phyloP scores from a whole-genome alignment of 2,329 filamentous ascomycete species.

The Rhynchosporium graminicola region DNA sequence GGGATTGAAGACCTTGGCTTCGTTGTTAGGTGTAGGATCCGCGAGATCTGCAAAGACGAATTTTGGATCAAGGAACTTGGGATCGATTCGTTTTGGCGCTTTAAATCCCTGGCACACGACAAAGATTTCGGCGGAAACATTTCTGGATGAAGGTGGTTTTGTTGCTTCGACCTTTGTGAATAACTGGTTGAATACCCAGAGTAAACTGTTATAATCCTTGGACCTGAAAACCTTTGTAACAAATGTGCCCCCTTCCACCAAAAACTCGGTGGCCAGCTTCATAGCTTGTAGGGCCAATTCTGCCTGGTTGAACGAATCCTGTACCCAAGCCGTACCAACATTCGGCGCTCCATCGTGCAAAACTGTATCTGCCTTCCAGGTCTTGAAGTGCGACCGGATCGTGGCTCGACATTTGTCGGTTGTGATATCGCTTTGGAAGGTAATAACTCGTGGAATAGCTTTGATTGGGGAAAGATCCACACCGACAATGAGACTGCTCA shows the following conservation, averaged over 20 bases:
- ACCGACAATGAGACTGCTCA: conserved; percentile 85
- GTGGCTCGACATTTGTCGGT: conserved; percentile 94
- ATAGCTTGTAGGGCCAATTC: conserved; percentile 87
- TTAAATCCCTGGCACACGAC: conserved; percentile 96
- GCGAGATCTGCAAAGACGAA: conserved; percentile 92
- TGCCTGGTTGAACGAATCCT: conserved; percentile 97
- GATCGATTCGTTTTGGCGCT: conserved; percentile 89
- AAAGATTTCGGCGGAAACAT: conserved; percentile 97
- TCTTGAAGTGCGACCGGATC: conserved; percentile 86
- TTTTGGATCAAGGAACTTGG: conserved; percentile 85
- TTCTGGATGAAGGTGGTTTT: conserved; percentile 92
- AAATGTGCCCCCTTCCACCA: conserved; percentile 86
- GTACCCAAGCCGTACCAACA: conserved; percentile 95
- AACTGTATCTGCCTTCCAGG: conserved; percentile 93
- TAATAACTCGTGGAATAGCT: conserved; percentile 88
- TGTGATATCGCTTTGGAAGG: conserved; percentile 97
- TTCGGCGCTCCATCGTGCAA: conserved; percentile 97
- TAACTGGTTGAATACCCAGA: conserved; percentile 98
- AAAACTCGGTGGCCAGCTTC: conserved; percentile 92
- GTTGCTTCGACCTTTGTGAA: conserved; percentile 96
- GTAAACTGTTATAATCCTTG: conserved; percentile 92
- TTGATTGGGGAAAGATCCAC: conserved; percentile 96
- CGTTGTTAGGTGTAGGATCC: conserved; percentile 85
- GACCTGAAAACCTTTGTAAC: conserved; percentile 97
- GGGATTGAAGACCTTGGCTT: conserved; percentile 97